Conservation (phyloP, 345 rosid genomes). For the Arabis hirsuta region DNA sequence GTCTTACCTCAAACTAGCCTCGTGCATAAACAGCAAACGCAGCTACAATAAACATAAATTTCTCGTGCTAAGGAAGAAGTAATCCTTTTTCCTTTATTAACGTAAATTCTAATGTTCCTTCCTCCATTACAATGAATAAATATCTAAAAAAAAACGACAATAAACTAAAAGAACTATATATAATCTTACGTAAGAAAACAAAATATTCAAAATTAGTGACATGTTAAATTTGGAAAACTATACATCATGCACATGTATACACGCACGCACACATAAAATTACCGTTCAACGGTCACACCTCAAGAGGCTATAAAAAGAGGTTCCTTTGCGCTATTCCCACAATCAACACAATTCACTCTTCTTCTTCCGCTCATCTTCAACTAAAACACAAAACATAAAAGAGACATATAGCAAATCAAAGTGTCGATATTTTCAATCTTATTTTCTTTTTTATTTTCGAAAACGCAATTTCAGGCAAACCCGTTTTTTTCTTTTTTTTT, state of each 20-base stretch:
- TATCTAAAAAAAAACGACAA: background rate
- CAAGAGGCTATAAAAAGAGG: constrained; percentile 36
- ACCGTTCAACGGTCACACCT: constrained; percentile 42
- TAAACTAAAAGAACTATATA: background rate
- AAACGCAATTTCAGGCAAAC: constrained; percentile 11
- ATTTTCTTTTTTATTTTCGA: constrained; percentile 11
- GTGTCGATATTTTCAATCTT: background rate
- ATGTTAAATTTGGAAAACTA: constrained; percentile 41
- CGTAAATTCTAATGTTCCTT: background rate
- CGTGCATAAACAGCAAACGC: constrained; percentile 17
- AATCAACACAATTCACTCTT: constrained; percentile 35
- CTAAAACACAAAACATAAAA: constrained; percentile 13
- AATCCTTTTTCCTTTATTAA: background rate
- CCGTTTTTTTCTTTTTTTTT: background rate
- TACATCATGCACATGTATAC: constrained; percentile 37
- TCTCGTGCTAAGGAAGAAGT: constrained; percentile 36
- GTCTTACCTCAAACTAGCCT: constrained; percentile 39
- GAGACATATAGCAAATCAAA: constrained; percentile 16
- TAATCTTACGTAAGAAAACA: background rate
- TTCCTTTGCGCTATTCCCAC: constrained; percentile 25
- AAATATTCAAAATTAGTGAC: constrained; percentile 13
- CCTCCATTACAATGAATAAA: background rate
- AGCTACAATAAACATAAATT: constrained; percentile 3
- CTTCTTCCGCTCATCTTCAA: constrained; percentile 30
- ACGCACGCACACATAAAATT: constrained; percentile 33